Conservation (phyloP, 2,329 filamentous ascomycete genomes). For the Aspergillus awamori region DNA sequence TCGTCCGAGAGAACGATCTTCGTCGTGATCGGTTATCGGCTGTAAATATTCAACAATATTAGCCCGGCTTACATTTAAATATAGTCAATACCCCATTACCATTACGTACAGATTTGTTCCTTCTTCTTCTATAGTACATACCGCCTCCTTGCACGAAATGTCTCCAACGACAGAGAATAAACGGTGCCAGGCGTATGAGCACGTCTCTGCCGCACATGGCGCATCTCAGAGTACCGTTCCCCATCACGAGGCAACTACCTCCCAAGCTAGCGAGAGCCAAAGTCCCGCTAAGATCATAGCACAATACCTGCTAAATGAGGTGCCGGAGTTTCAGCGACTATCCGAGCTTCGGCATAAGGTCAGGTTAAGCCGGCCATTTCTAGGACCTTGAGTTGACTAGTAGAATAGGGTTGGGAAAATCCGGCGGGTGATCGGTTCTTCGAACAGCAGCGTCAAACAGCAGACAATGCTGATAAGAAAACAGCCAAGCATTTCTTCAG, state of each 20-base stretch:
- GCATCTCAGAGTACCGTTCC: background rate
- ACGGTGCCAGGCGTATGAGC: background rate
- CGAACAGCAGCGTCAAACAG: constrained; percentile 12
- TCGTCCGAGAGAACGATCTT: background rate
- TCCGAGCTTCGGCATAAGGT: constrained; percentile 9
- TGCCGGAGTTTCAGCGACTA: constrained; percentile 10
- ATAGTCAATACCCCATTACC: background rate
- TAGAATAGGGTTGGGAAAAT: constrained; percentile 13
- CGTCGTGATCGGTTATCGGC: background rate
- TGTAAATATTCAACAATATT: background rate
- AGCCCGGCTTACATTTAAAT: background rate
- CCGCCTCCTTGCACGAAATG: background rate
- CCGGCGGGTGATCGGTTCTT: constrained; percentile 11
- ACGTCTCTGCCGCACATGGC: background rate
- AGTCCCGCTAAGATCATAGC: background rate
- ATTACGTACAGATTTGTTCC: background rate
- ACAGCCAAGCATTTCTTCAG: constrained; percentile 12
- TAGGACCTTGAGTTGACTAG: background rate
- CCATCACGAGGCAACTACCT: background rate
- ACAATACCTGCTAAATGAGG: constrained; percentile 1
- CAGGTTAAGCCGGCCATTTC: background rate
- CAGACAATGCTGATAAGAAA: constrained; percentile 10
- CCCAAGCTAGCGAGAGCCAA: background rate
- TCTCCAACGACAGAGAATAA: background rate
- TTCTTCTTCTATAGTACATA: background rate